Base-by-base conservation (phyloP, 345 rosid genomes). In the Firmiana major region DNA sequence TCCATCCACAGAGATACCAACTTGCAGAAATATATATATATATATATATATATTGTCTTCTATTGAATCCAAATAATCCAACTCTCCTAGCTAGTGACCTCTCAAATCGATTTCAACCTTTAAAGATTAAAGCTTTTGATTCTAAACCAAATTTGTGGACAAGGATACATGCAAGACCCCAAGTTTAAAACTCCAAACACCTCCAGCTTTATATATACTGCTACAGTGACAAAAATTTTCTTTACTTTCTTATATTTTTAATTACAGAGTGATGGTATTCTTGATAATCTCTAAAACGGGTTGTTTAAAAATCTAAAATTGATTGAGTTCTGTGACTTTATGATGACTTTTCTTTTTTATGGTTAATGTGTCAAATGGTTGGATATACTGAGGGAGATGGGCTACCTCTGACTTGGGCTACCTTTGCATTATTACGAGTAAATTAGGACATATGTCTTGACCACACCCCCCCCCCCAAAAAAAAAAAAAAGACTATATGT, bases 131-230 rank as follows among this genome's bases (percentile, higher is more conserved):
- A 60, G 87, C 80, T 82, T 81, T 78, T 45, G 73, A 83, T 79
- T 0, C 73, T 7, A 42, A 74, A 79, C 67, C 26, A 42, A 78
- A 85, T 73, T 81, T 68, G 83, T 82, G 83, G 85, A 79, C 59
- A 77, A 76, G 60, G 36, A 60, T 36, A 21, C 12, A 45, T 40
- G 15, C 16, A 22, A 46, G 42, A 31, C 22, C 77, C 40, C 40
- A 60, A 51, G 62, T 54, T 9, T 46, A 40, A 21, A 22, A 28
- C 34, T 36, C 40, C 68, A 38, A 24, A 53, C 9, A 28, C 63
- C 22, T 26, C 24, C 7, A 2, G 24, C 46, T 34, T 45, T 36
- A 38, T 22, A 31, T 21, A 38, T 54, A 31, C 60, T 1, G 22
- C 42, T 28, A 49, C 74, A 49, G 9, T 13, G 28, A 7, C 65